Evolutionary conservation across 805 yeast species (phyloP), one percentile per base, ranked within the genome.

Genomic region (Spathaspora boniae): DNA sequence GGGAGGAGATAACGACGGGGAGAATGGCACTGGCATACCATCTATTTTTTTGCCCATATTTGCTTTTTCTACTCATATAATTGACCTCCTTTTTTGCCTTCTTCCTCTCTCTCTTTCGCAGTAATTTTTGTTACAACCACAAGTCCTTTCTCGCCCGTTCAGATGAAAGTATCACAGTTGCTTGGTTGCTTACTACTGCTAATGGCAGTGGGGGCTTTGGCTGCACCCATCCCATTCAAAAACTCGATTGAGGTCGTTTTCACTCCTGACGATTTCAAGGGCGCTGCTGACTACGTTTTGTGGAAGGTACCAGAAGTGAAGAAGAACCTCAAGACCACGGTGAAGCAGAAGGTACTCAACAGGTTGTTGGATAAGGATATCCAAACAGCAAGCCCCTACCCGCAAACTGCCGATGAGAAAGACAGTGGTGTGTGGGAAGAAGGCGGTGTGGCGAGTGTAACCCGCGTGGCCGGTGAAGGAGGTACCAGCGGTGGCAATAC

Each of bases 201-300:
- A 9, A 4, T 11, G 18, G 16, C 18, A 5, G 11, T 9, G 16
- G n/a, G n/a, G n/a, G n/a, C 20, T 7, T 15, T 24, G 6, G 3
- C 29, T 15, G 33, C 29, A 6, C 36, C 40, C 9, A 19, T 38
- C 12, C 37, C 40, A 22, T 34, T 37, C 28, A 31, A 33, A 27
- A 46, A 47, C 34, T 41, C 42, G 16, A 40, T 49, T 9, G 51
- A 49, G 26, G 22, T 49, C 9, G 48, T 46, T 3, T 11, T 49
- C 22, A 45, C 47, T 8, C 42, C 44, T 3, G 41, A 49, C 26
- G 54, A 49, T 34, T 25, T 49, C 8, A 39, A 33, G 29, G 26
- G 43, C 28, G 41, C 40, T 16, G 46, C 51, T 5, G 48, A 42
- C 26, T 43, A 44, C 28, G 40, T 44, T 3, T 28, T 34, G 16